Conservation (phyloP, 2,329 filamentous ascomycete genomes). For the Phialophora expanda region DNA sequence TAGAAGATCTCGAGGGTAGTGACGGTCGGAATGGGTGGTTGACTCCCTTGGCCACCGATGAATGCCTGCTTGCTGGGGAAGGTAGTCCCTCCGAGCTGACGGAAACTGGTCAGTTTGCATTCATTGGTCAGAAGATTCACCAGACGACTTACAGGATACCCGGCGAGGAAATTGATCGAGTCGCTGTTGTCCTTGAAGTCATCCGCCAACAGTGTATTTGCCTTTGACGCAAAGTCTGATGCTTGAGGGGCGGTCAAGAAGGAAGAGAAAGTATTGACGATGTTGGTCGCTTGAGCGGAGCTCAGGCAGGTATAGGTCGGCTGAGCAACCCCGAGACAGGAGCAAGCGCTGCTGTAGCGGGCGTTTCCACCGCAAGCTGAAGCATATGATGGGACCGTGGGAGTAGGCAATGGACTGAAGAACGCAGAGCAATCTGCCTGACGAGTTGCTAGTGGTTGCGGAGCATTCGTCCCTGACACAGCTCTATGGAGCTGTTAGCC, state of each 20-base stretch:
- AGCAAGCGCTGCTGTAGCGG: constrained; percentile 28
- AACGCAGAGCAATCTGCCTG: constrained; percentile 29
- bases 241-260: constrained; percentile 31
- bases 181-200: constrained; percentile 33
- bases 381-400: constrained; percentile 26
- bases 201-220: constrained; percentile 31
- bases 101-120: background rate
- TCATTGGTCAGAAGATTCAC: background rate
- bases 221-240: constrained; percentile 30
- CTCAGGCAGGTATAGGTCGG: constrained; percentile 23
- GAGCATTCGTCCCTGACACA: constrained; percentile 21
- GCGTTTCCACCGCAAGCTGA: constrained; percentile 21
- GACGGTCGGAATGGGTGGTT: constrained; percentile 31
- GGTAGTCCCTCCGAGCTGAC: constrained; percentile 17
- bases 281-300: constrained; percentile 19
- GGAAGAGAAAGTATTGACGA: constrained; percentile 30
- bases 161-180: constrained; percentile 35
- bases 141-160: constrained; percentile 23
- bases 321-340: constrained; percentile 21
- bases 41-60: constrained; percentile 31
- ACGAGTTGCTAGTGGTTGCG: constrained; percentile 23
- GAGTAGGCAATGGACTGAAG: constrained; percentile 19
- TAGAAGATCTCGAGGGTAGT: constrained; percentile 35
- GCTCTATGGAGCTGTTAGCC: constrained; percentile 18
- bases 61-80: constrained; percentile 34